A percentile compares a stretch with the other conserved stretches of the same genome.
Evolutionary conservation across 2,329 filamentous ascomycete genomes (phyloP).

Genomic region (Monosporascus sp.): DNA sequence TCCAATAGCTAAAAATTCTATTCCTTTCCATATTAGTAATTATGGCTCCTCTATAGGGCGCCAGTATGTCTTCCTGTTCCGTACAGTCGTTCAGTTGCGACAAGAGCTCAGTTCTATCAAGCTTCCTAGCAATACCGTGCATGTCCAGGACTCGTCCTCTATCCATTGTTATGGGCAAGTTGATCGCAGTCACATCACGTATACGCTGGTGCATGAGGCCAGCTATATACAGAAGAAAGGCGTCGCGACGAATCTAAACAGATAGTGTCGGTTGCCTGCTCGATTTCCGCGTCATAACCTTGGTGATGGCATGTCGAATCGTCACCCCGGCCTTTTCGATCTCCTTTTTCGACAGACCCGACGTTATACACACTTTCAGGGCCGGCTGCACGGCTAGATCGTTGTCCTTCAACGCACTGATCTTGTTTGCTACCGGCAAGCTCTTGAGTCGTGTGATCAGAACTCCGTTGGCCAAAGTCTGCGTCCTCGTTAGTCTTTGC

Average conservation of each 20-base stretch:
- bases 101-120: not conserved
- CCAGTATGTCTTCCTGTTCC: not conserved
- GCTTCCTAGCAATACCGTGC: no score
- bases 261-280: conserved; percentile 40
- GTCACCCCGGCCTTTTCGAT: conserved; percentile 87
- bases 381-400: conserved; percentile 70
- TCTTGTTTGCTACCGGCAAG: conserved; percentile 59
- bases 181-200: not conserved
- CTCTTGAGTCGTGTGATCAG: conserved; percentile 83
- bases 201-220: no score
- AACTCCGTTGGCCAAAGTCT: conserved; percentile 83
- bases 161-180: not conserved
- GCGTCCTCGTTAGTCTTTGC: conserved; percentile 5
- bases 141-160: not conserved
- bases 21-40: not conserved
- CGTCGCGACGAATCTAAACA: conserved; percentile 21
- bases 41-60: not conserved
- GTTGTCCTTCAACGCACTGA: conserved; percentile 61
- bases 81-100: not conserved
- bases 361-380: conserved; percentile 87
- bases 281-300: conserved; percentile 68
- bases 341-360: conserved; percentile 85
- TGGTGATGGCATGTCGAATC: conserved; percentile 89
- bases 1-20: not conserved
- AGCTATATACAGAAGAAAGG: not conserved